phyloP scores from a whole-genome alignment of 2,329 filamentous ascomycete species.

The Verticillium dahliae region DNA sequence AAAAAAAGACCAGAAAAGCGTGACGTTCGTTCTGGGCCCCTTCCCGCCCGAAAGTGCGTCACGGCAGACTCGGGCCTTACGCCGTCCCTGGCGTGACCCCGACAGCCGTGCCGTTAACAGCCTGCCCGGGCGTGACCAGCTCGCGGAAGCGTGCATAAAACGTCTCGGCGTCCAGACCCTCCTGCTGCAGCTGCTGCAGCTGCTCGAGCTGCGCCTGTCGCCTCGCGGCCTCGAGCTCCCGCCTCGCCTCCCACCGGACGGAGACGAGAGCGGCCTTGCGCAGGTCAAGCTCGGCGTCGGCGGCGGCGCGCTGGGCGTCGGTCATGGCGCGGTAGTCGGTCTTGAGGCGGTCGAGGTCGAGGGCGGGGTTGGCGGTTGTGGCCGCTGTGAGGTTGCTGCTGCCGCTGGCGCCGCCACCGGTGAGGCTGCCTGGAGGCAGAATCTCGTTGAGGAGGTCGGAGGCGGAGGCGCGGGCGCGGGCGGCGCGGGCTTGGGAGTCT shows the following conservation, averaged over 20 bases:
- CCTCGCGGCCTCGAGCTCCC: conserved; percentile 1
- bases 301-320: conserved; percentile 2
- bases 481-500: neutral
- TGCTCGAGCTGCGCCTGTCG: neutral
- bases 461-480: neutral
- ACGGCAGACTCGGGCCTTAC: neutral
- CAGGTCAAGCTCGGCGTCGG: conserved; percentile 1
- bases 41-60: no score
- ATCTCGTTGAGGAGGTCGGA: conserved; percentile 2
- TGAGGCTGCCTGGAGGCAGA: neutral
- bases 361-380: neutral
- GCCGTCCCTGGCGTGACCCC: neutral
- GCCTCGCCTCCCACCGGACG: conserved; percentile 1
- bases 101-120: neutral
- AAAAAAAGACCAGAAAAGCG: neutral
- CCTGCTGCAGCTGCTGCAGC: conserved; percentile 2
- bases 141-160: conserved; percentile 1
- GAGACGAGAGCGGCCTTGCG: conserved; percentile 3
- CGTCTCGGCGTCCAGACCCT: conserved; percentile 1
- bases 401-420: neutral
- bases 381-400: neutral
- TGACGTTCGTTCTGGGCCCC: neutral
- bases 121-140: neutral
- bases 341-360: conserved; percentile 4
- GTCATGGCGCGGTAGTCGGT: conserved; percentile 3